Conservation (phyloP, 108 stramenopile species). For the Schizochytrium sp. region DNA sequence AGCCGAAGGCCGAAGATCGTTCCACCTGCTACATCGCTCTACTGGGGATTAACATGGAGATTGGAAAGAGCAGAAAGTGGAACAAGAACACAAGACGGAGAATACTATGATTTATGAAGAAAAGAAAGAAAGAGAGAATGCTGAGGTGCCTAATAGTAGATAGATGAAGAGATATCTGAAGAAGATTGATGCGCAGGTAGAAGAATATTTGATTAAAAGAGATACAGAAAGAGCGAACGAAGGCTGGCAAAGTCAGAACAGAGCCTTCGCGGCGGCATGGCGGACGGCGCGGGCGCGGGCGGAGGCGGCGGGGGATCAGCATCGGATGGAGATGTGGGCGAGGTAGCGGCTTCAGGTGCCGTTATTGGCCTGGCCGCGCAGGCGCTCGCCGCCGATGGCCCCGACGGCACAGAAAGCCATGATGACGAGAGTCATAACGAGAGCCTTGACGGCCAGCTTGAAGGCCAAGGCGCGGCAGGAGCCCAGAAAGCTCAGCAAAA, state of each 20-base stretch:
- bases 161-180: neutral
- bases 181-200: neutral
- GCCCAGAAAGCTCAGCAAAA: neutral
- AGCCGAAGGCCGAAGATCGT: too few species aligned
- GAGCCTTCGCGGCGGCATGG: neutral
- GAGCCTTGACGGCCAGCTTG: neutral
- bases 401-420: neutral
- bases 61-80: neutral
- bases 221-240: slow-evolving; percentile 15
- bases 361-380: neutral
- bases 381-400: neutral
- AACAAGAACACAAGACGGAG: neutral
- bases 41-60: neutral
- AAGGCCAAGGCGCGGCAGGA: neutral
- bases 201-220: slow-evolving; percentile 9
- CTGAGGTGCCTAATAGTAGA: neutral
- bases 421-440: neutral
- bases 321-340: neutral
- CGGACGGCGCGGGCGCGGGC: neutral
- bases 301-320: neutral
- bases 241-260: neutral
- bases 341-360: neutral
- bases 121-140: slow-evolving; percentile 6
- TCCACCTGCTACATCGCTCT: too few species aligned
- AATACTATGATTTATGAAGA: neutral